Conservation (phyloP, 768 basidiomycete genomes). For the Myochromella boudieri region DNA sequence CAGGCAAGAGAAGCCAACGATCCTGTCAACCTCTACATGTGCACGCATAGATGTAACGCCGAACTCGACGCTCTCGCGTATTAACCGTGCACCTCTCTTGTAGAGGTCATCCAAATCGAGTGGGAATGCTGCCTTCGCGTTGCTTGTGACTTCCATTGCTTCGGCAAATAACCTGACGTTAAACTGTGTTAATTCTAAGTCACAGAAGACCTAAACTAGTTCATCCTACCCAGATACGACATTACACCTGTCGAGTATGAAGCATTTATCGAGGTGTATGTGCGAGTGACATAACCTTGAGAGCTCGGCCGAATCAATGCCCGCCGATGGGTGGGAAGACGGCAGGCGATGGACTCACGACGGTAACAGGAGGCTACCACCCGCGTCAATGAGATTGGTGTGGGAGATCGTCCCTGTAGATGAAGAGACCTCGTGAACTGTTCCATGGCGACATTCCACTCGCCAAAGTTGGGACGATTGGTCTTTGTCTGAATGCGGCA, state of each 20-base stretch:
- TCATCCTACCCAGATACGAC: conserved; percentile 51
- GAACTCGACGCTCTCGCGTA: conserved; percentile 55
- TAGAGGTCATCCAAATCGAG: conserved; percentile 44
- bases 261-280: conserved; percentile 70
- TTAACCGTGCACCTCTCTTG: conserved; percentile 49
- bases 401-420: conserved; percentile 1
- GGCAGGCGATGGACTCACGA: conserved; percentile 30
- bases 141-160: conserved; percentile 51
- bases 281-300: conserved; percentile 56
- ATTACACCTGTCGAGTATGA: conserved; percentile 57
- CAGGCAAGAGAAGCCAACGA: conserved; percentile 54
- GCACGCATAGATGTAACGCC: conserved; percentile 69
- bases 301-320: conserved; percentile 14
- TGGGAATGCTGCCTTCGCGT: conserved; percentile 51
- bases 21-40: conserved; percentile 64
- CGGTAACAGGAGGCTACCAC: conserved; percentile 34
- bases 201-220: conserved; percentile 1
- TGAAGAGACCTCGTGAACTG: conserved; percentile 23
- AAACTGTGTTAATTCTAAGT: neutral
- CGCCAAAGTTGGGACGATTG: conserved; percentile 29
- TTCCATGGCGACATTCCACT: conserved; percentile 28
- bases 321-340: neutral
- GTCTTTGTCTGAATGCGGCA: conserved; percentile 26
- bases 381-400: conserved; percentile 20
- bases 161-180: conserved; percentile 50